These are phyloP conservation scores for Butyriboletus loyo DNA, from an alignment of 768 basidiomycete genomes.

Conservation along the genomic window DNA sequence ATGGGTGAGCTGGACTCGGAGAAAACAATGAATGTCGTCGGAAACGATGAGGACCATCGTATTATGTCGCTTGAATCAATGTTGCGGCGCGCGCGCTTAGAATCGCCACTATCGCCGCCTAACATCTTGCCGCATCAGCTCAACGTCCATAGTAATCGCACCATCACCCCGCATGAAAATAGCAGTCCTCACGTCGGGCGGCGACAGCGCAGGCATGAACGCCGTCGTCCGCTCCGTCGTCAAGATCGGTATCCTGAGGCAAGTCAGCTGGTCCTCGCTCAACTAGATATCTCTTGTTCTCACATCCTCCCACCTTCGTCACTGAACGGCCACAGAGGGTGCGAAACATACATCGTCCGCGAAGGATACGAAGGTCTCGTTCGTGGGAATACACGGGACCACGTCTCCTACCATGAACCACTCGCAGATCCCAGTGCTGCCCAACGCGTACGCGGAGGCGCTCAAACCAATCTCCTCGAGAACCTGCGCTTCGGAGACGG, in stretches of 20 bases:
- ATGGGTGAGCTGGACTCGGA: not conserved
- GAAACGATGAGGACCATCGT: not conserved
- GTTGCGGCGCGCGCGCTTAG: not conserved
- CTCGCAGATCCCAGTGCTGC: conserved; percentile 27
- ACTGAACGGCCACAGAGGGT: conserved; percentile 52
- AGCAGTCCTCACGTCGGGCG: conserved; percentile 92
- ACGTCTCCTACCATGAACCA: conserved; percentile 25
- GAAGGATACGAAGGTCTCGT: conserved; percentile 99
- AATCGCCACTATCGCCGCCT: not conserved
- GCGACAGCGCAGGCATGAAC: conserved; percentile 98
- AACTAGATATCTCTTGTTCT: not conserved
- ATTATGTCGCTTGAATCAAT: not conserved
- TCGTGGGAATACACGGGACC: conserved; percentile 61
- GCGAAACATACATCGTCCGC: conserved; percentile 93
- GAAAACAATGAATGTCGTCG: not conserved
- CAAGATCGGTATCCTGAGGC: conserved; percentile 90
- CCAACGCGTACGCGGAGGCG: conserved; percentile 15
- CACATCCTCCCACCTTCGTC: not conserved
- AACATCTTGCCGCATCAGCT: not conserved
- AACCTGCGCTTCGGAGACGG: conserved; percentile 86
- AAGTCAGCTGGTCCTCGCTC: conserved; percentile 21
- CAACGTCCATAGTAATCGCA: not conserved
- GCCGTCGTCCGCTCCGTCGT: conserved; percentile 93
- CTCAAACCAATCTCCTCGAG: conserved; percentile 47
- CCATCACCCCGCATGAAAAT: conserved; percentile 61